Conservation (phyloP, 139 green algal species). For the Micractinium sp. region DNA sequence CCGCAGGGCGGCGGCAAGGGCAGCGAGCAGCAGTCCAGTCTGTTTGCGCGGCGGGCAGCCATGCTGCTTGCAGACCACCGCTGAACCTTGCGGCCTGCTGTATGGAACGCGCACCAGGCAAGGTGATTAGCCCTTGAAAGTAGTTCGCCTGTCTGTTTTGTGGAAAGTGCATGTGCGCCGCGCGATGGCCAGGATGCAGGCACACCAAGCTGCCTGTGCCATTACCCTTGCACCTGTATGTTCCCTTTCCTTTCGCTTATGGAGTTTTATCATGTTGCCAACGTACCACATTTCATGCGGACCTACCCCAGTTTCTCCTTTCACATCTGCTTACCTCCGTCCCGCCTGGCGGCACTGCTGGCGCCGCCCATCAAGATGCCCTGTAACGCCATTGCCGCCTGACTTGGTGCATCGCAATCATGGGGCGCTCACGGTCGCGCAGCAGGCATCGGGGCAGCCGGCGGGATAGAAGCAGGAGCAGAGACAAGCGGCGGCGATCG, state of each 20-base stretch:
- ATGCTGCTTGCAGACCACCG: neutral
- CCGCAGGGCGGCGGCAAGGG: neutral
- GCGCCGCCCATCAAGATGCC: neutral
- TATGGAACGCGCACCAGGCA: no score
- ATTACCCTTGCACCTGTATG: neutral
- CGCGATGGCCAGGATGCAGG: no score
- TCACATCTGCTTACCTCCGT: neutral
- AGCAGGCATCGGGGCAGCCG: neutral
- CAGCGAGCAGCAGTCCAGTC: neutral
- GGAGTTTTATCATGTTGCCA: neutral
- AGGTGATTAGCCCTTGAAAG: no score
- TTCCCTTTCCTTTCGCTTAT: neutral
- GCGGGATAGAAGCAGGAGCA: neutral
- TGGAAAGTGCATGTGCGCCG: no score
- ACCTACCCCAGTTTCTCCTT: neutral
- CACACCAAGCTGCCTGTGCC: no score
- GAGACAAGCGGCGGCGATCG: neutral
- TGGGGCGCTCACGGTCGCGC: slow-evolving; percentile 9
- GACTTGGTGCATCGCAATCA: neutral
- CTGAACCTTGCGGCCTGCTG: no score
- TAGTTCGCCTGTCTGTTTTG: no score
- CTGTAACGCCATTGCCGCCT: neutral
- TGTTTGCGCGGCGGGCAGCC: neutral
- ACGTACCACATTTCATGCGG: neutral
- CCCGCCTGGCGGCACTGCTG: neutral